A percentile compares a stretch with the other conserved stretches of the same genome.
phyloP scores from a whole-genome alignment of 345 rosid species.

The Stellera chamaejasme region DNA sequence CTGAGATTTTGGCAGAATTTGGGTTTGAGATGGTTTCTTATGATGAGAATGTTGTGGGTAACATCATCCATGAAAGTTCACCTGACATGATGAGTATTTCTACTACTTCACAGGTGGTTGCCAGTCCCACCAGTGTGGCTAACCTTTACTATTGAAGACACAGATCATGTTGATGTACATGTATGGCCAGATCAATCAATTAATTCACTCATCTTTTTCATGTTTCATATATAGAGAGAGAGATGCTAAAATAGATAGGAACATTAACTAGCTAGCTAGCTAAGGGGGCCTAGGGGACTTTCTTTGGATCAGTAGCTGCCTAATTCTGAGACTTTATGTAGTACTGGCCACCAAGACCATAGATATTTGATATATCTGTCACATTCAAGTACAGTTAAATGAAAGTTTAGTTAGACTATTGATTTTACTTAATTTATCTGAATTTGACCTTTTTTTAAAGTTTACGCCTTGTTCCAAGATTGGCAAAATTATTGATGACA shows the following conservation, averaged over 20 bases:
- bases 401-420: constrained; percentile 1
- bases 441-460: neutral
- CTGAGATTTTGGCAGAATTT: constrained; percentile 12
- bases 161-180: neutral
- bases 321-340: neutral
- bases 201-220: neutral
- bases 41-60: constrained; percentile 10
- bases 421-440: constrained; percentile 5
- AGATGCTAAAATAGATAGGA: no score
- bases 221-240: neutral
- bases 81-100: constrained; percentile 8
- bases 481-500: no score
- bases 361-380: neutral
- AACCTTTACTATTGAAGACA: constrained; percentile 13
- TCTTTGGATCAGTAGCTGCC: no score
- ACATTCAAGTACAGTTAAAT: constrained; percentile 4
- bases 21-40: constrained; percentile 15
- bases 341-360: neutral
- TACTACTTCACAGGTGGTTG: constrained; percentile 8
- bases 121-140: constrained; percentile 15
- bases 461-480: neutral
- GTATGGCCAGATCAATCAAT: neutral
- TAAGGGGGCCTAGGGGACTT: no score
- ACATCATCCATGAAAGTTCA: constrained; percentile 12
- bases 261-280: no score